A percentile compares a stretch with the other conserved stretches of the same genome.
Conservation (phyloP, 1,284 basidiomycete genomes). For the Pseudozyma hubeiensis region DNA sequence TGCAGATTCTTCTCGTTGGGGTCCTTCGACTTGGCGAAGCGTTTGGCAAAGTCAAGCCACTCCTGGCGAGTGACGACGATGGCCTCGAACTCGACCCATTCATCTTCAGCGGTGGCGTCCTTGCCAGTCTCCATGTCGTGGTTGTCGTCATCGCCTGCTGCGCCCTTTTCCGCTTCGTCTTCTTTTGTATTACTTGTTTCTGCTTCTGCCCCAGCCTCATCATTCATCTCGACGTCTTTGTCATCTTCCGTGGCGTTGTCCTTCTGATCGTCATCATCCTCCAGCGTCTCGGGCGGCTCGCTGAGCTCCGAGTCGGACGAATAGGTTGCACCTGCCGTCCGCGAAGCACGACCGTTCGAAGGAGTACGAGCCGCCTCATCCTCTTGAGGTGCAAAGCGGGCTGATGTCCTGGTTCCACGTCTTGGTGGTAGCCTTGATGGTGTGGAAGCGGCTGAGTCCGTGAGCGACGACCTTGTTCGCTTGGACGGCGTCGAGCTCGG, state of each 20-base stretch:
- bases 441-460: slow-evolving; percentile 29
- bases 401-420: slow-evolving; percentile 42
- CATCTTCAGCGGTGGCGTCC: slow-evolving; percentile 62
- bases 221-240: slow-evolving; percentile 22
- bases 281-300: slow-evolving; percentile 51
- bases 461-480: slow-evolving; percentile 33
- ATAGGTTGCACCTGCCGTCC: slow-evolving; percentile 17
- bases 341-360: slow-evolving; percentile 18
- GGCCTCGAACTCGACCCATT: slow-evolving; percentile 70
- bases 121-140: slow-evolving; percentile 39
- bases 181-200: slow-evolving; percentile 61
- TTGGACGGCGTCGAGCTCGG: slow-evolving; percentile 37
- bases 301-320: slow-evolving; percentile 62
- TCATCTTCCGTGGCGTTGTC: slow-evolving; percentile 9
- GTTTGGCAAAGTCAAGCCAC: slow-evolving; percentile 78
- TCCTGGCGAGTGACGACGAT: slow-evolving; percentile 77
- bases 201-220: slow-evolving; percentile 4
- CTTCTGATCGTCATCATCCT: slow-evolving; percentile 16
- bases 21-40: slow-evolving; percentile 80
- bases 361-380: slow-evolving; percentile 24
- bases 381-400: slow-evolving; percentile 34
- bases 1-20: slow-evolving; percentile 82
- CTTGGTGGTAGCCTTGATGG: slow-evolving; percentile 33
- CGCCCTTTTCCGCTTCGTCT: slow-evolving; percentile 5
- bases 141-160: slow-evolving; percentile 5